phyloP scores from a whole-genome alignment of 306 rosid species.

The Quercus berberidifolia region DNA sequence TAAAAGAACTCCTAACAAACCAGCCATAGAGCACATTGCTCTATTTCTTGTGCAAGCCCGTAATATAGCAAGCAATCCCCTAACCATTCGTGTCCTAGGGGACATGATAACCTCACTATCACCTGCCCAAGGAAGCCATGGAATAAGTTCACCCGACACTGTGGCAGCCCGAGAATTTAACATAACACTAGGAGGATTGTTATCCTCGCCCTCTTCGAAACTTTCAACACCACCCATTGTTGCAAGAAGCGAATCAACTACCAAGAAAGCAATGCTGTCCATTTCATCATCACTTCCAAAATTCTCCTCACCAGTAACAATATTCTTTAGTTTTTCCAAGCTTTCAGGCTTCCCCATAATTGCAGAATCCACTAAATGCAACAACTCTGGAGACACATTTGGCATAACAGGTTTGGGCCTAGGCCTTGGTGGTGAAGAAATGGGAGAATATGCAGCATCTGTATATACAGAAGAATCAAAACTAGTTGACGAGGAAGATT shows the following conservation, averaged over 20 bases:
- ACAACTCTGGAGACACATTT: constrained; percentile 78
- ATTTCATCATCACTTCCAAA: constrained; percentile 71
- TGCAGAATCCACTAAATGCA: constrained; percentile 98
- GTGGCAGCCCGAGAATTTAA: constrained; percentile 95
- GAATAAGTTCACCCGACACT: constrained; percentile 89
- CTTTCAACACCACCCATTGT: constrained; percentile 99
- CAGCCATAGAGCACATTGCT: constrained; percentile 97
- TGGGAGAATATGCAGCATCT: constrained; percentile 50
- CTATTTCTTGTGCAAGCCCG: constrained; percentile 96
- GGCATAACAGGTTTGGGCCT: constrained; percentile 57
- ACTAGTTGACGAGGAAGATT: constrained; percentile 46
- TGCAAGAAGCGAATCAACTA: constrained; percentile 93
- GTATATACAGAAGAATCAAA: constrained; percentile 43
- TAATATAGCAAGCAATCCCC: constrained; percentile 94
- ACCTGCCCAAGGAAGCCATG: constrained; percentile 88
- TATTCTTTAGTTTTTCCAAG: constrained; percentile 80
- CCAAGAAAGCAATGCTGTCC: constrained; percentile 64
- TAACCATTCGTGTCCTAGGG: constrained; percentile 91
- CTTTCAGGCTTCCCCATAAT: constrained; percentile 97
- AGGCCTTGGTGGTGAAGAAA: constrained; percentile 54
- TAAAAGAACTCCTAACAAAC: constrained; percentile 79
- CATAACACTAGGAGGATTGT: constrained; percentile 98
- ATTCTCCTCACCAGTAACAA: constrained; percentile 75
- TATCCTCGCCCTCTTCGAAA: constrained; percentile 83
- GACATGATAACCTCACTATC: constrained; percentile 73